Conservation (phyloP, 192 early-diverging fungal genomes). For the Funneliformis geosporum region DNA sequence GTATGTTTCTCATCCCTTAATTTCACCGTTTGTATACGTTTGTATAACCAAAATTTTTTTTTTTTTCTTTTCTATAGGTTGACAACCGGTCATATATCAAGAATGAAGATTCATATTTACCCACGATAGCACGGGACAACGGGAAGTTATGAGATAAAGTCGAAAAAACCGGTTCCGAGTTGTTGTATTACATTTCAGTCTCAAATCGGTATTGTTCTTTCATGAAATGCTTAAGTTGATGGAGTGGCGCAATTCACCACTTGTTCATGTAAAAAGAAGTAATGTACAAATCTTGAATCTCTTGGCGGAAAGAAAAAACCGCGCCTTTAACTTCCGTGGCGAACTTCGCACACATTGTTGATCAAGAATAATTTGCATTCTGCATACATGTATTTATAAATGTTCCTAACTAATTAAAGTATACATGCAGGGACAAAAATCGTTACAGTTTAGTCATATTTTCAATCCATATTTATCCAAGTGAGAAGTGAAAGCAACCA, state of each 20-base stretch:
- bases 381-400: not conserved
- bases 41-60: not conserved
- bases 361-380: not conserved
- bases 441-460: not conserved
- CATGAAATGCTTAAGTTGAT: too few species aligned
- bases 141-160: not conserved
- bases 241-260: too few species aligned
- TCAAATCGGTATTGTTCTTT: too few species aligned
- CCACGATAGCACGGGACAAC: not conserved
- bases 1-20: not conserved
- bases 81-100: not conserved
- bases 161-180: not conserved
- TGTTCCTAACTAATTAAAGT: not conserved
- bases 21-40: not conserved
- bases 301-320: too few species aligned
- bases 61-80: not conserved
- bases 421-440: not conserved
- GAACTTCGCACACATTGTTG: not conserved
- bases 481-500: too few species aligned
- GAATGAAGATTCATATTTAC: not conserved
- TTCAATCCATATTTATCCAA: not conserved
- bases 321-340: not conserved
- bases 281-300: too few species aligned
- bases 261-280: too few species aligned
- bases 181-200: not conserved